These are phyloP conservation scores for Tricholoma terreum DNA, from an alignment of 768 basidiomycete genomes.

Conservation along the genomic window DNA sequence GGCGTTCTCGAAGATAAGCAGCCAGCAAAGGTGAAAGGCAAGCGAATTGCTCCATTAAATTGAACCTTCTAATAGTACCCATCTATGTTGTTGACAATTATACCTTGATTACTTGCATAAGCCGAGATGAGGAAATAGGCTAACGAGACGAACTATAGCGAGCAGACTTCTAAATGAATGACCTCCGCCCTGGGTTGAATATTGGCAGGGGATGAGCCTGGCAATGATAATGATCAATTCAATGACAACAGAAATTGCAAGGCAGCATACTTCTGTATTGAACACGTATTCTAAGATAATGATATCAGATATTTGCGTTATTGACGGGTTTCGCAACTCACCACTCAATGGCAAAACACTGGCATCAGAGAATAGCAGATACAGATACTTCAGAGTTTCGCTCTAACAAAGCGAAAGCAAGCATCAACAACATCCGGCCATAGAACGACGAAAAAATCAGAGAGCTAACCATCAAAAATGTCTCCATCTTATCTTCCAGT, in stretches of 20 bases:
- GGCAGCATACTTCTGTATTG: constrained; percentile 1
- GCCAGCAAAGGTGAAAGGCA: background rate
- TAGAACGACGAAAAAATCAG: background rate
- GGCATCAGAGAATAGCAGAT: constrained; percentile 81
- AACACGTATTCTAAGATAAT: constrained; percentile 1
- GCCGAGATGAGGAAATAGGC: background rate
- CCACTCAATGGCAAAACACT: constrained; percentile 69
- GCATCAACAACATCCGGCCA: background rate
- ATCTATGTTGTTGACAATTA: background rate
- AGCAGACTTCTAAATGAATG: background rate
- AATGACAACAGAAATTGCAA: background rate
- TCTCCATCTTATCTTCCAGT: constrained; percentile 91
- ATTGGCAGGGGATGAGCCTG: constrained; percentile 7
- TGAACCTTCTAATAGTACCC: no score
- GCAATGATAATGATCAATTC: background rate
- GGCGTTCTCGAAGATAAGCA: background rate
- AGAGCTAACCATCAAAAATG: constrained; percentile 76
- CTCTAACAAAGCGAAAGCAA: constrained; percentile 43
- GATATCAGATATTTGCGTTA: background rate
- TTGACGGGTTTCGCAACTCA: constrained; percentile 35
- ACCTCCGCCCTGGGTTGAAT: background rate
- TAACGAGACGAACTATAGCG: background rate
- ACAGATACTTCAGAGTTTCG: constrained; percentile 91
- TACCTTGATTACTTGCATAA: background rate
- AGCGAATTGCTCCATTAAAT: background rate